These are phyloP conservation scores for Aspergillus sp. DNA, from an alignment of 2,329 filamentous ascomycete genomes.

Conservation along the genomic window DNA sequence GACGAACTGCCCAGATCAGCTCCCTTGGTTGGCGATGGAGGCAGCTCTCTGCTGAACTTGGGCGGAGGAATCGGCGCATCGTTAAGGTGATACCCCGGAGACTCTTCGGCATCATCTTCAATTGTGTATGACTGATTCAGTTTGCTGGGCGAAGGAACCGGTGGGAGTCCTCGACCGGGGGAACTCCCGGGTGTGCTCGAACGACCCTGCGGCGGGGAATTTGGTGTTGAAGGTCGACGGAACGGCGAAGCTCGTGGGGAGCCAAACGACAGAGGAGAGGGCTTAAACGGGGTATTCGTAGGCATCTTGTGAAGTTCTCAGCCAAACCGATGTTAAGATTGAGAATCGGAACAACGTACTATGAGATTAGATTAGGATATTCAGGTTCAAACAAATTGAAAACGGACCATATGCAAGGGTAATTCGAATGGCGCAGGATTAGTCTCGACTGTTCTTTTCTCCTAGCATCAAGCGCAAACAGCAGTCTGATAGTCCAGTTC, in stretches of 20 bases:
- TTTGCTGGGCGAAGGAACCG: constrained; percentile 42
- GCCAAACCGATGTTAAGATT: no score
- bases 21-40: constrained; percentile 35
- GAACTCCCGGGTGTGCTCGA: constrained; percentile 44
- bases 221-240: constrained; percentile 57
- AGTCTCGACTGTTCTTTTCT: no score
- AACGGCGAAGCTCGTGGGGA: constrained; percentile 65
- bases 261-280: constrained; percentile 64
- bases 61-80: constrained; percentile 27
- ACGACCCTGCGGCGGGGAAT: constrained; percentile 51
- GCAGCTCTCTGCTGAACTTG: constrained; percentile 31
- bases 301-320: background rate
- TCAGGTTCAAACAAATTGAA: no score
- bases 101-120: constrained; percentile 32
- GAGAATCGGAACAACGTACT: no score
- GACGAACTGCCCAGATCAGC: constrained; percentile 22
- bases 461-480: no score
- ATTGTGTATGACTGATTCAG: constrained; percentile 41
- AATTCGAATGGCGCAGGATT: no score
- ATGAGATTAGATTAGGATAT: no score
- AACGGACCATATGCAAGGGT: no score
- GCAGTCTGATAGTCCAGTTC: background rate
- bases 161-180: constrained; percentile 35
- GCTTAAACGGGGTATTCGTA: constrained; percentile 57
- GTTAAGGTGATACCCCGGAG: constrained; percentile 12